Conservation (phyloP, 1,284 basidiomycete species). For the Ceratobasidium sp. region DNA sequence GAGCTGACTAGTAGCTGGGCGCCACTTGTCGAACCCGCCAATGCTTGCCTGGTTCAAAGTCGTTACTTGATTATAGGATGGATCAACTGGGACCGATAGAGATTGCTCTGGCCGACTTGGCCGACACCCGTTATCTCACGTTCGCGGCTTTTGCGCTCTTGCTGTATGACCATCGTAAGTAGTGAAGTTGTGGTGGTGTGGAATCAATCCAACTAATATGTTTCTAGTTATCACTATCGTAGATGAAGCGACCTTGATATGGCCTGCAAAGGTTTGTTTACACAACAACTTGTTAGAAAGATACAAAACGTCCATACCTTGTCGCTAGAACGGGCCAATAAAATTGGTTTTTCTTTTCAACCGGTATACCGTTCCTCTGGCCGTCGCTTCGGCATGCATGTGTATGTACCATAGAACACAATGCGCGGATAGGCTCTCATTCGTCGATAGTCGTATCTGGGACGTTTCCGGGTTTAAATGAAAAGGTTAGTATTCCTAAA, state of each 20-base stretch:
- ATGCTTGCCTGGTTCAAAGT: not conserved
- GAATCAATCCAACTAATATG: not conserved
- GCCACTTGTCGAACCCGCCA: too few species aligned
- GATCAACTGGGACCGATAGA: not conserved
- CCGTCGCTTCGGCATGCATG: conserved; percentile 3
- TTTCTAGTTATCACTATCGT: conserved; percentile 8
- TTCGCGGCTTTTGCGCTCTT: conserved; percentile 21
- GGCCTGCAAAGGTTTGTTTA: conserved; percentile 28
- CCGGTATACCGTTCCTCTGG: conserved; percentile 14
- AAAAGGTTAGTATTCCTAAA: not conserved
- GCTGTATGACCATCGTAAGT: conserved; percentile 29
- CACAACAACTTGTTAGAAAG: not conserved
- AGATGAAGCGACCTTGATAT: conserved; percentile 25
- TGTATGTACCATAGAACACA: not conserved
- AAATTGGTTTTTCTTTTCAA: conserved; percentile 26
- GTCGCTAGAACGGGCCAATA: conserved; percentile 16
- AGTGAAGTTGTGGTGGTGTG: too few species aligned
- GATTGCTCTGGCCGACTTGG: not conserved
- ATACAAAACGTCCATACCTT: not conserved
- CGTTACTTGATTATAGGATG: not conserved
- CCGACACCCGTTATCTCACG: conserved; percentile 23
- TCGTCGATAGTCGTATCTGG: conserved; percentile 1
- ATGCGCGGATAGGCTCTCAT: not conserved
- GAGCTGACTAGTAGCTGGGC: not conserved
- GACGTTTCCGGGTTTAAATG: not conserved